Evolutionary conservation across 305 asterid species (phyloP), one percentile per base, ranked within the genome.

Genomic region (Fraxinus albicans): DNA sequence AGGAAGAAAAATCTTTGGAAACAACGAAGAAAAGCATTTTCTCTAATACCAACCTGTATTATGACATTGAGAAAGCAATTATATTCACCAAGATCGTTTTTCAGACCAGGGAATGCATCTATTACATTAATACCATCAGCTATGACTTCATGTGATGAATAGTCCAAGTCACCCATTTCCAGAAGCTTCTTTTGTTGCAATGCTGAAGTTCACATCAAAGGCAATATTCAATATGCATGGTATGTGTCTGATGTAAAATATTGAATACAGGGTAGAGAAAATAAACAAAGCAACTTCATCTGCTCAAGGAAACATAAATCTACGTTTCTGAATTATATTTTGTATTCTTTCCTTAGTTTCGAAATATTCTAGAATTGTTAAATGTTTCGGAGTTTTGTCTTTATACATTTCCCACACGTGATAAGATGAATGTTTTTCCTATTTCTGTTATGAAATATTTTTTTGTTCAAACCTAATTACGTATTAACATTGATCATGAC

Each of bases 11-110:
- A 13, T 3, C 55, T 12, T 47, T 3, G 4, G 60, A 25, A 81
- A 79, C 76, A 78, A 67, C 34, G 67, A 35, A 79, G 17, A 77
- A 76, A 15, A 79, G 53, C 34, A 78, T 75, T 65, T 72, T 83
- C 76, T 58, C 72, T 8, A 74, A 55, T 36, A 84, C 92, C 73
- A 84, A 95, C 99, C 99, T 95, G 99, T 82, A 95, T 94, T 84
- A 95, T 94, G 88, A 93, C 99, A 89, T 94, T 94, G 29, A 95
- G 93, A 85, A 95, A 95, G 86, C 98, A 95, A 86, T 95, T 95
- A 82, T 94, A 93, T 90, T 95, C 97, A 23, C 99, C 99, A 79
- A 88, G 89, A 88, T 96, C 96, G 84, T 96, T 96, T 86, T 88
- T 94, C 27, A 96, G 87, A 84, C 99, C 99, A 73, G 96, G 89